Base-by-base conservation (phyloP, 768 basidiomycete species). In the Clathrus columnatus region DNA sequence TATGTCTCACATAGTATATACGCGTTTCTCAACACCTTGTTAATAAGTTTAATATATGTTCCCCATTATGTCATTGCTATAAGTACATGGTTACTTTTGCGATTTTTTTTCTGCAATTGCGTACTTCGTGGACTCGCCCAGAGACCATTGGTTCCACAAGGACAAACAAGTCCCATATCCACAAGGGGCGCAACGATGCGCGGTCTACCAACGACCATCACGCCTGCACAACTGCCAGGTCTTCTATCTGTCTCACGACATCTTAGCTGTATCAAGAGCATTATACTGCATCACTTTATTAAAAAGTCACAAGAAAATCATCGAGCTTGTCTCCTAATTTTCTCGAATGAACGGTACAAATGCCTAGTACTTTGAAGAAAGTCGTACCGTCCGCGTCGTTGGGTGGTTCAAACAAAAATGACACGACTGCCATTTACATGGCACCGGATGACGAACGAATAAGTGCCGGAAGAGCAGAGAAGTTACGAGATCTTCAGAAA, bases 401-500 rank as follows among this genome's bases (percentile, higher is more conserved):
- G 7, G 36, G n/a, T n/a, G 36, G n/a, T 2, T 11, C 36, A 2
- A 4, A 36, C n/a, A 36, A 36, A 4, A 36, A 4, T 2, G 36
- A n/a, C 36, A n/a, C n/a, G n/a, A n/a, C 36, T 36, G 36, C 36
- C 36, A 14, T n/a, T n/a, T 11, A 11, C 27, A 24, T 43, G 21
- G 28, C n/a, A 30, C 27, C 21, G 24, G 17, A 27, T 30, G 45
- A 55, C 18, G 45, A 55, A 47, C 24, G 54, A 46, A 41, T 55
- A n/a, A 14, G 26, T 23, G 45, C 21, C 27, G 23, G 46, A 46
- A 55, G 75, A 48, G 66, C 69, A 21, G 71, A 69, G 50, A 64
- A 85, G 65, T 61, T 92, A n/a, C 68, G 69, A 49, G 72, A 80
- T 61, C 82, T 79, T 66, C 83, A 85, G 67, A 63, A 63, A 14